Base-by-base conservation (phyloP, 2,329 filamentous ascomycete genomes). In the Sporothrix mexicana region DNA sequence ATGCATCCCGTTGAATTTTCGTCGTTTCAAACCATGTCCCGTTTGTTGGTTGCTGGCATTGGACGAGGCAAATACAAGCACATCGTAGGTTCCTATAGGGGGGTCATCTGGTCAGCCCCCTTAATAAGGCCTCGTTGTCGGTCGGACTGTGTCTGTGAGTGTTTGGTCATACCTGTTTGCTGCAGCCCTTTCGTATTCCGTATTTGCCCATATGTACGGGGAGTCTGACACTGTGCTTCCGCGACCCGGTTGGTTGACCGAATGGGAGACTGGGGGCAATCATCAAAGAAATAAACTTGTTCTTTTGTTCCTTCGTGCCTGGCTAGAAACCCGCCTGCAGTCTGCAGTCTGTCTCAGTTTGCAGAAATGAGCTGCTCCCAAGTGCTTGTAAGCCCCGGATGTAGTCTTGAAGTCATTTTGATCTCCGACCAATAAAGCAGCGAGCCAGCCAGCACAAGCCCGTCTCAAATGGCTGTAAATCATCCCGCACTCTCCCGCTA, bases 401-500 rank as follows among this genome's bases (percentile, higher is more conserved):
- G 20, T 7, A 43, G 41, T 47, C 36, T 20, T 47, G 4, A 25
- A 25, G 61, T 47, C 57, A 45, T 25, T 25, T 45, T 47, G 30
- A 36, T 36, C 41, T 55, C 20, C 61, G 12, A 45, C 17, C 20
- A 17, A 20, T 20, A 13, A 66, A 20, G 41, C 36, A 17, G 47
- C 36, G 47, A 36, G 59, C 36, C 61, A 66, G 47, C 61, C 45
- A 43, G 23, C 61, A 66, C 45, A 67, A 36, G 5, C 23, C 25
- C 20, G 20, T n/a, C 20, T 15, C 45, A 45, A 67, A 51, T 25
- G 41, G 41, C 61, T 66, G 41, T 47, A 67, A 25, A 25, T 20
- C 15, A 67, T 66, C 64, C 64, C 64, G 64, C 64, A n/a, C 45
- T 36, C 45, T 36, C 64, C 64, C 64, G 64, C 45, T 36, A 51